These are phyloP conservation scores for Solanum sitiens DNA, from an alignment of 257 asterid genomes.

Conservation along the genomic window DNA sequence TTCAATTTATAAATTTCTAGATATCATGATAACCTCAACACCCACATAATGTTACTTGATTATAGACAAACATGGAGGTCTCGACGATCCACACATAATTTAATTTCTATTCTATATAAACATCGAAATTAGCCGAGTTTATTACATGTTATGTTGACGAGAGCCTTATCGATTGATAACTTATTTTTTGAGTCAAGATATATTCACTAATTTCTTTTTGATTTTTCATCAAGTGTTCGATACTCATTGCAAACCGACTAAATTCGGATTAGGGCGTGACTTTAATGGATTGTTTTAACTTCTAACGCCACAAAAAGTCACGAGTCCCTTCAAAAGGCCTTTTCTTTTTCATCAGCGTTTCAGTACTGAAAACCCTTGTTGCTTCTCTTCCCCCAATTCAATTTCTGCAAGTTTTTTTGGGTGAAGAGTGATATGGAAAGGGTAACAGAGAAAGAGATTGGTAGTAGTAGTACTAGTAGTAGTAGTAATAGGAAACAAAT, in stretches of 20 bases:
- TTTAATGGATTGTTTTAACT: no score
- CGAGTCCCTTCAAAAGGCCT: background rate
- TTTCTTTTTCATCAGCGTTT: background rate
- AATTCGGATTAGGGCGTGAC: no score
- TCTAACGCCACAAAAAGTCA: background rate
- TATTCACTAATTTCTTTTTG: no score
- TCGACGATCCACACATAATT: fast-evolving
- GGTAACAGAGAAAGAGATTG: background rate
- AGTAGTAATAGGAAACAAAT: conserved; percentile 21
- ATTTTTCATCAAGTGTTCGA: no score
- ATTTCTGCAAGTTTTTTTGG: background rate
- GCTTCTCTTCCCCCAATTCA: background rate
- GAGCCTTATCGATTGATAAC: background rate
- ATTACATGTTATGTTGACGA: background rate
- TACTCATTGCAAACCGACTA: no score
- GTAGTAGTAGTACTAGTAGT: conserved; percentile 2
- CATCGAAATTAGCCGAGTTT: background rate
- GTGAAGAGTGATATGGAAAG: background rate
- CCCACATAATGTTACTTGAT: background rate
- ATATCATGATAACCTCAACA: background rate
- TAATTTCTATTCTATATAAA: no score
- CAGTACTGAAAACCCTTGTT: background rate
- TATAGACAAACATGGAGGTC: background rate
- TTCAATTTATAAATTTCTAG: no score
- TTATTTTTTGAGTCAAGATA: no score